Evolutionary conservation across 192 early-diverging fungal species (phyloP).

Genomic region (Gamsiella multidivaricata): DNA sequence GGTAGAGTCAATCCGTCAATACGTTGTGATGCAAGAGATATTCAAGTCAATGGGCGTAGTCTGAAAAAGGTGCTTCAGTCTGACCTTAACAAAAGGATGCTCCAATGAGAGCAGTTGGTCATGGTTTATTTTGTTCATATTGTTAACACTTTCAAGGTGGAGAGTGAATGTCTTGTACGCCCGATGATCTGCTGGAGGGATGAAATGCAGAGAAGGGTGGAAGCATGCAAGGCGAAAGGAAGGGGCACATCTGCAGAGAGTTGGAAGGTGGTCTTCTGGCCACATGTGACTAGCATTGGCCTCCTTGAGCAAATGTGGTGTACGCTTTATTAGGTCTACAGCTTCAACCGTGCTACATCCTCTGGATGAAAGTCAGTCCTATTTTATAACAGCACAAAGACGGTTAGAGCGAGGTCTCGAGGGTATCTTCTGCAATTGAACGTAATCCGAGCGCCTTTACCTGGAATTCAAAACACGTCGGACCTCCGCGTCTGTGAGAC

Average conservation of each 20-base stretch:
- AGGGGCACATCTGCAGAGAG: too few relatives aligned
- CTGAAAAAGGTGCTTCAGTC: constrained; percentile 1
- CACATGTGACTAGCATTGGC: constrained; percentile 3
- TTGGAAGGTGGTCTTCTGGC: too few relatives aligned
- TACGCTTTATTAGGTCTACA: constrained; percentile 14
- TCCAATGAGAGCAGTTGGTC: constrained; percentile 91
- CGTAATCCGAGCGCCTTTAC: too few relatives aligned
- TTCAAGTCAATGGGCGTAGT: constrained; percentile 92
- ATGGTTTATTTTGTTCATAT: constrained; percentile 77
- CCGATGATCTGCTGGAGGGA: too few relatives aligned
- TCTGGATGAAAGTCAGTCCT: constrained; percentile 74
- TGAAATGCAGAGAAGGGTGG: not conserved
- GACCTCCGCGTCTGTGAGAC: constrained; percentile 74
- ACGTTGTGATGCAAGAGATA: not conserved
- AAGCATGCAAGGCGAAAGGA: not conserved
- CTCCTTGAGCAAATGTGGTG: not conserved
- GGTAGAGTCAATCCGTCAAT: too few relatives aligned
- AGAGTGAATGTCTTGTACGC: not conserved
- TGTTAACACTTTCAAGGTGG: not conserved
- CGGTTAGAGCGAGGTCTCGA: not conserved
- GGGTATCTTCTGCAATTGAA: too few relatives aligned
- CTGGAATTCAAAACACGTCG: constrained; percentile 72
- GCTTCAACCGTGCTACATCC: constrained; percentile 60
- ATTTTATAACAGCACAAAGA: not conserved
- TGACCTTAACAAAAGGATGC: constrained; percentile 93